These are phyloP conservation scores for Clausena lansium DNA, from an alignment of 345 rosid species.

Conservation along the genomic window DNA sequence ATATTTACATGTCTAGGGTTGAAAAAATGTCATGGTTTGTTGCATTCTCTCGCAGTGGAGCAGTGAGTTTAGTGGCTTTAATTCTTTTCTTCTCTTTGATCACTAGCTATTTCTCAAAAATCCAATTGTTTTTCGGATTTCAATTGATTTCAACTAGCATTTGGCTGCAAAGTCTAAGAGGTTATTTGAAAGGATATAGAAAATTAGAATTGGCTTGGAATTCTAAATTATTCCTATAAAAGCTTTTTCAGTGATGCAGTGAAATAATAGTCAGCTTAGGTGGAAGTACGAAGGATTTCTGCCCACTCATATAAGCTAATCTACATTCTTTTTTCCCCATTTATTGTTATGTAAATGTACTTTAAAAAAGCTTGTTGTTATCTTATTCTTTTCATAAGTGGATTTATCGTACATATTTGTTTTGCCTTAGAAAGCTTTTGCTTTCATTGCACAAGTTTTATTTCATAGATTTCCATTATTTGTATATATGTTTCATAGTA, in stretches of 20 bases:
- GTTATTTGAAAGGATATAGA: background rate
- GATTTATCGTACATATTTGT: background rate
- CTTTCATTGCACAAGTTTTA: background rate
- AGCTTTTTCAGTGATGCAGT: background rate
- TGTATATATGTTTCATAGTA: background rate
- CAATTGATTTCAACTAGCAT: background rate
- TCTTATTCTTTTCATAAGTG: background rate
- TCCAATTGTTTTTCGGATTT: background rate
- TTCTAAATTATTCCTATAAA: background rate
- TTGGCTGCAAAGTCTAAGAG: background rate
- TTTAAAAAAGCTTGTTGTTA: background rate
- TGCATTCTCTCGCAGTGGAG: too few relatives aligned
- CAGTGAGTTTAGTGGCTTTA: too few relatives aligned
- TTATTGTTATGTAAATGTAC: background rate
- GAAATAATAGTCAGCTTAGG: background rate
- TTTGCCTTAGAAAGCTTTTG: background rate
- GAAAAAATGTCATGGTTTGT: too few relatives aligned
- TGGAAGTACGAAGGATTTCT: too few relatives aligned
- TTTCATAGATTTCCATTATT: background rate
- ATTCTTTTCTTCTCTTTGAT: too few relatives aligned
- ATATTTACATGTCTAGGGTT: too few relatives aligned
- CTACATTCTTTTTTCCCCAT: background rate
- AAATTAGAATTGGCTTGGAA: background rate
- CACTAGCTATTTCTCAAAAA: too few relatives aligned
- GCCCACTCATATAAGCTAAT: too few relatives aligned